Evolutionary conservation across 176 grass and related monocot genomes (phyloP).

Genomic region (Avena eriantha): DNA sequence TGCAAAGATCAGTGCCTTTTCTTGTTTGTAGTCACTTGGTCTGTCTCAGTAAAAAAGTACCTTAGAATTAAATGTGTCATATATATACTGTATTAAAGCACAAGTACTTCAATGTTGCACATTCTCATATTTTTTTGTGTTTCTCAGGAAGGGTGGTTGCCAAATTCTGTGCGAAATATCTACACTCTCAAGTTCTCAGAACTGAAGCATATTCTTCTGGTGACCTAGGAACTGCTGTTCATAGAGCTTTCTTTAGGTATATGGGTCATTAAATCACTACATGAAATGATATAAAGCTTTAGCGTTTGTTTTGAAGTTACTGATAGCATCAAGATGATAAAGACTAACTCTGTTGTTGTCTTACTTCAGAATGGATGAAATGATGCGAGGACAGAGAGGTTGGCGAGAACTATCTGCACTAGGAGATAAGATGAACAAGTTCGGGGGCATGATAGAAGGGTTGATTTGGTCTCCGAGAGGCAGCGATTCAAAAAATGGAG

Average conservation of each 20-base stretch:
- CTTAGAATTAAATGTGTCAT: background rate
- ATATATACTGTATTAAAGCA: background rate
- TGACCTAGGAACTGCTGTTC: slow-evolving; percentile 74
- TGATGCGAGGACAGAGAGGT: slow-evolving; percentile 98
- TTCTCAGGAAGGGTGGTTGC: slow-evolving; percentile 84
- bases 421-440: slow-evolving; percentile 96
- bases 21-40: slow-evolving; percentile 32
- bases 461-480: slow-evolving; percentile 92
- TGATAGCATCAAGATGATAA: slow-evolving; percentile 4
- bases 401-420: slow-evolving; percentile 92
- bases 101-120: slow-evolving; percentile 3
- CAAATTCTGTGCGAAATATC: slow-evolving; percentile 97
- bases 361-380: slow-evolving; percentile 96
- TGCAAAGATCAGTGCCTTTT: slow-evolving; percentile 17
- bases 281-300: slow-evolving; percentile 35
- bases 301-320: slow-evolving; percentile 33
- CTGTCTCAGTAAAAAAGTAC: slow-evolving; percentile 1
- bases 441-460: slow-evolving; percentile 97
- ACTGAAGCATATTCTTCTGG: slow-evolving; percentile 74
- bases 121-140: slow-evolving; percentile 38
- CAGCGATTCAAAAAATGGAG: slow-evolving; percentile 50
- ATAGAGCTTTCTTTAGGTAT: slow-evolving; percentile 94
- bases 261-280: slow-evolving; percentile 14
- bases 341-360: slow-evolving; percentile 32
- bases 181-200: slow-evolving; percentile 86